Percentiles rank a stretch among this genome's conserved stretches.
phyloP scores from a whole-genome alignment of 306 rosid genomes.

The Dryas alaskensis region DNA sequence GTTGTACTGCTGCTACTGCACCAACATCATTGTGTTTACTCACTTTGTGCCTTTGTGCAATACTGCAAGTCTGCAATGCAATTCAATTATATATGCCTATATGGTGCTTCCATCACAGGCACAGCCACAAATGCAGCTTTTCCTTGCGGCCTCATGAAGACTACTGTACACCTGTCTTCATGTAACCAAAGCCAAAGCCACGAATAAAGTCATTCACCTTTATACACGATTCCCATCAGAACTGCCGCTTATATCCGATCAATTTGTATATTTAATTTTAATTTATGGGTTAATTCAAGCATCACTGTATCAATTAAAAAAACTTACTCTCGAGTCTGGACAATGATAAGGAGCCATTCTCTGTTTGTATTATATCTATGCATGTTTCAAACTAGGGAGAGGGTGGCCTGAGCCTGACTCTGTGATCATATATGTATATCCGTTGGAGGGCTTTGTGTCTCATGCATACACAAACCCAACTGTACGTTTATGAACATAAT shows the following conservation, averaged over 20 bases:
- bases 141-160: not conserved
- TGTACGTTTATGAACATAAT: not conserved
- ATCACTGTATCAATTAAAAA: too few species aligned
- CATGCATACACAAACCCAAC: constrained; percentile 11
- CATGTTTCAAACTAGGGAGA: too few species aligned
- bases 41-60: not conserved
- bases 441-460: constrained; percentile 9
- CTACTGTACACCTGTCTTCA: not conserved
- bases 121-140: too few species aligned
- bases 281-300: too few species aligned
- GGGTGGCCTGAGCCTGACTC: not conserved
- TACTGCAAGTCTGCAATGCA: too few species aligned
- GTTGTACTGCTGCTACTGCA: not conserved
- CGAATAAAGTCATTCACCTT: constrained; percentile 3
- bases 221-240: not conserved
- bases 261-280: too few species aligned
- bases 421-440: not conserved
- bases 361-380: too few species aligned
- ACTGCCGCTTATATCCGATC: not conserved
- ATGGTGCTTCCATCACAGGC: too few species aligned
- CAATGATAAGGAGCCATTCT: not conserved
- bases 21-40: not conserved
- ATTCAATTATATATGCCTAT: too few species aligned
- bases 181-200: not conserved
- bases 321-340: too few species aligned